Conservation (phyloP, 768 basidiomycete species). For the Tulasnella sp. region DNA sequence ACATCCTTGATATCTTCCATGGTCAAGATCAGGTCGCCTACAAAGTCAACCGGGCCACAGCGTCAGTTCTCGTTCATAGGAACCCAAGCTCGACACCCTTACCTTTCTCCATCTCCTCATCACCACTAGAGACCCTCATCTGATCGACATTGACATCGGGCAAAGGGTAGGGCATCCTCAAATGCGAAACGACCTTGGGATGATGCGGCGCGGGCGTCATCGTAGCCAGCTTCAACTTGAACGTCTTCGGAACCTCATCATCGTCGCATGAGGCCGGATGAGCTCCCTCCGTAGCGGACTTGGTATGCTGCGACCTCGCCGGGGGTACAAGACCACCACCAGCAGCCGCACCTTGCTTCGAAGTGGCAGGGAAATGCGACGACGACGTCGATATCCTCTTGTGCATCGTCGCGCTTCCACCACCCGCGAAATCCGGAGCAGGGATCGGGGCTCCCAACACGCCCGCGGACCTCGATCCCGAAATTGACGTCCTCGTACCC, state of each 20-base stretch:
- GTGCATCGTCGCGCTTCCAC: background rate
- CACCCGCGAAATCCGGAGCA: background rate
- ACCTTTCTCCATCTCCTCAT: background rate
- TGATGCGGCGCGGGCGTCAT: constrained; percentile 90
- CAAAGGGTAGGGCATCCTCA: constrained; percentile 83
- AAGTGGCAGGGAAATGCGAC: background rate
- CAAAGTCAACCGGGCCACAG: background rate
- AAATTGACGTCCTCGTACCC: background rate
- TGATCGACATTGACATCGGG: constrained; percentile 50
- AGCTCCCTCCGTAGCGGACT: background rate
- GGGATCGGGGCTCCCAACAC: background rate
- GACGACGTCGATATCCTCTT: background rate
- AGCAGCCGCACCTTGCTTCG: background rate
- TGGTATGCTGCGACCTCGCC: background rate
- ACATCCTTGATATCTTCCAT: constrained; percentile 94
- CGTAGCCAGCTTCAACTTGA: constrained; percentile 59
- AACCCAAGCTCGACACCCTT: background rate
- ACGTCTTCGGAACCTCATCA: background rate
- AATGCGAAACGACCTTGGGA: constrained; percentile 83
- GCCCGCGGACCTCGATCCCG: background rate
- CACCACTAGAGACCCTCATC: background rate
- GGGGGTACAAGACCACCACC: background rate
- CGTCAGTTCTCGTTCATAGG: background rate
- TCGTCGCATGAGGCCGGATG: background rate
- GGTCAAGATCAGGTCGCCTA: constrained; percentile 46